phyloP scores from a whole-genome alignment of 495 filamentous ascomycete genomes.

The Neurospora pannonica region DNA sequence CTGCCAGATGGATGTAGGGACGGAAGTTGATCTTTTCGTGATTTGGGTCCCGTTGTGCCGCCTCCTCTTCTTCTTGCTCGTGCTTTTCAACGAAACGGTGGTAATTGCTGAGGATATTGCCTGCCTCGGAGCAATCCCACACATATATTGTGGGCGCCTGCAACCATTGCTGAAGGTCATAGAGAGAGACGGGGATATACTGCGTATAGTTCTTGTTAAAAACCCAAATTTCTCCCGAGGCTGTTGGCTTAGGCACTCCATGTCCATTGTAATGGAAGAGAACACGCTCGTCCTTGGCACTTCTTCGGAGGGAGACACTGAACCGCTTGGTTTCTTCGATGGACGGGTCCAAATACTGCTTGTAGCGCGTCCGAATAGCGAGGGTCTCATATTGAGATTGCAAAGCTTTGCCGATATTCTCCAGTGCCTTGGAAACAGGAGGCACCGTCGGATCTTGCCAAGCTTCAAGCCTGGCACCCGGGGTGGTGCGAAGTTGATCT shows the following conservation, averaged over 20 bases:
- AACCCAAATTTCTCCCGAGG: slow-evolving; percentile 97
- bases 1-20: slow-evolving; percentile 83
- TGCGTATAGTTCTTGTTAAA: slow-evolving; percentile 99
- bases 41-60: slow-evolving; percentile 60
- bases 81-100: slow-evolving; percentile 91
- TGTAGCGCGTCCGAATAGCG: slow-evolving; percentile 88
- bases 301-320: slow-evolving; percentile 75
- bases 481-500: slow-evolving; percentile 86
- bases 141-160: slow-evolving; percentile 93
- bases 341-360: slow-evolving; percentile 90
- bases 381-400: slow-evolving; percentile 94
- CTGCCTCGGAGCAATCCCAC: slow-evolving; percentile 93
- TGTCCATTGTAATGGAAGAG: slow-evolving; percentile 98
- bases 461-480: slow-evolving; percentile 86
- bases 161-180: slow-evolving; percentile 93
- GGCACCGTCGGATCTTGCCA: slow-evolving; percentile 88
- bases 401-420: slow-evolving; percentile 89
- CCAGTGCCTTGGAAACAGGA: slow-evolving; percentile 73
- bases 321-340: slow-evolving; percentile 96
- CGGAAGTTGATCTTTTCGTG: slow-evolving; percentile 55
- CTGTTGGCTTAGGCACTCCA: slow-evolving; percentile 92
- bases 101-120: slow-evolving; percentile 90
- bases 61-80: slow-evolving; percentile 70
- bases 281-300: slow-evolving; percentile 90
- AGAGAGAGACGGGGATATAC: slow-evolving; percentile 94